A percentile compares a stretch with the other conserved stretches of the same genome.
Evolutionary conservation across 2,329 filamentous ascomycete species (phyloP).

Genomic region (Aspergillus texensis): DNA sequence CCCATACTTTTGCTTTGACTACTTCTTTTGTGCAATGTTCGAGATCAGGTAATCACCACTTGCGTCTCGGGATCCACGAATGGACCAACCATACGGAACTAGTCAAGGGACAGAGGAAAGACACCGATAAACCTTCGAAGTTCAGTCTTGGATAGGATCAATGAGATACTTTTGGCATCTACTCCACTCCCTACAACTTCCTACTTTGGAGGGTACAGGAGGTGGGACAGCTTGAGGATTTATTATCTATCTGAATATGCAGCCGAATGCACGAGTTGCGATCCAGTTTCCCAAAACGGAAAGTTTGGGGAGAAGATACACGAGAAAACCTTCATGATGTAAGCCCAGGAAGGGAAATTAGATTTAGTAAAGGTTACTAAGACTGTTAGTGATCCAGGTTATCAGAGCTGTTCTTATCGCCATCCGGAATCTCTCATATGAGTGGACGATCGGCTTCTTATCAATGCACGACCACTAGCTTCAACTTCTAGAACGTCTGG

Average conservation of each 20-base stretch:
- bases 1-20: too few relatives aligned
- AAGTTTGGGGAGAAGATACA: background rate
- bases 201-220: slow-evolving; percentile 48
- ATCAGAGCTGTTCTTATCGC: background rate
- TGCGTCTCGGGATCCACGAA: background rate
- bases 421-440: background rate
- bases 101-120: background rate
- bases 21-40: background rate
- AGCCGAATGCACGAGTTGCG: background rate
- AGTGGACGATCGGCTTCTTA: background rate
- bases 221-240: background rate
- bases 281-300: background rate
- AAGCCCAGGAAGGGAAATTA: background rate
- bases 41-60: background rate
- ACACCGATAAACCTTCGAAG: background rate
- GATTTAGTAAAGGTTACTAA: background rate
- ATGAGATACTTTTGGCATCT: background rate
- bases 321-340: background rate
- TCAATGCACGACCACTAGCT: background rate
- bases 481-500: background rate
- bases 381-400: background rate
- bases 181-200: slow-evolving; percentile 22
- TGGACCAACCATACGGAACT: background rate
- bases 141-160: background rate
- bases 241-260: background rate